These are phyloP conservation scores for Auricularia cornea DNA, from an alignment of 768 basidiomycete species.

Conservation along the genomic window DNA sequence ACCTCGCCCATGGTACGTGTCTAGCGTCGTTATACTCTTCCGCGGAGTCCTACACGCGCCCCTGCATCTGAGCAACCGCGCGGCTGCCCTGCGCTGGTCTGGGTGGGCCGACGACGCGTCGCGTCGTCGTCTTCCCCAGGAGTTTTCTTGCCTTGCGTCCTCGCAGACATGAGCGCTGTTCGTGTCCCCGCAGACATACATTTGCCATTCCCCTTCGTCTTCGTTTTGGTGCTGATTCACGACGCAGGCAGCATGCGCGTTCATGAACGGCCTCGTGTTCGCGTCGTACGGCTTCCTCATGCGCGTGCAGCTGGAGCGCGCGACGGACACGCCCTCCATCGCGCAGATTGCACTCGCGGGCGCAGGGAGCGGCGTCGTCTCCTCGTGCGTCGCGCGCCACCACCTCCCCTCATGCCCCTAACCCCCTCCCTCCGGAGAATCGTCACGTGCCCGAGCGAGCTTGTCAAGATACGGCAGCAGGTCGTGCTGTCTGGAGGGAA, in stretches of 20 bases:
- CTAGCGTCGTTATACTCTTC: background rate
- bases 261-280: conserved; percentile 83
- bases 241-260: conserved; percentile 52
- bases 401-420: background rate
- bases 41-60: too few relatives aligned
- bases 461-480: conserved; percentile 83
- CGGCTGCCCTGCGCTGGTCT: too few relatives aligned
- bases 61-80: too few relatives aligned
- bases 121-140: background rate
- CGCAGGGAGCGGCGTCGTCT: conserved; percentile 66
- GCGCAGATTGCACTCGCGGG: conserved; percentile 72
- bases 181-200: too few relatives aligned
- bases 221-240: background rate
- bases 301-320: conserved; percentile 47
- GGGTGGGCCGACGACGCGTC: background rate
- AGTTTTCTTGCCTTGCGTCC: too few relatives aligned
- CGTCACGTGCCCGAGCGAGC: conserved; percentile 75
- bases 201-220: too few relatives aligned
- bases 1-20: conserved; percentile 64
- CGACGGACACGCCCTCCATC: conserved; percentile 48
- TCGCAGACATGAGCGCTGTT: too few relatives aligned
- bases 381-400: conserved; percentile 56
- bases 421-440: conserved; percentile 33
- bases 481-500: conserved; percentile 29
- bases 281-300: conserved; percentile 76